Evolutionary conservation across 345 rosid species (phyloP).

Genomic region (Boechera divaricarpa): DNA sequence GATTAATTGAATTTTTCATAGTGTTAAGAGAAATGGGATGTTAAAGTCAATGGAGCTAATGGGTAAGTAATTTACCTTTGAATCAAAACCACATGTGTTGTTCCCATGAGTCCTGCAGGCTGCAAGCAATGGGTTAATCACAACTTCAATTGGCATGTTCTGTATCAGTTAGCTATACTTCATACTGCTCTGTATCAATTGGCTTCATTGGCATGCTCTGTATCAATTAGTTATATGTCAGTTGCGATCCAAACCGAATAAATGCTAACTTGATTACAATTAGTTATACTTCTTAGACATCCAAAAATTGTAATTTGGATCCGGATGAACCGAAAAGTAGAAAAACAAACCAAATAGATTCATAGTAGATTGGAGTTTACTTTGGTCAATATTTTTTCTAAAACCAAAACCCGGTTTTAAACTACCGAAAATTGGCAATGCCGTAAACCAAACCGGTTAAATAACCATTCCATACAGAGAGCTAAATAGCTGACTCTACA

Average conservation of each 20-base stretch:
- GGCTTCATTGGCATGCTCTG: no score
- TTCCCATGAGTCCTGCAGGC: not conserved
- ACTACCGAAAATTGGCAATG: conserved; percentile 7
- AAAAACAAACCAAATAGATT: not conserved
- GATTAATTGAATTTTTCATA: not conserved
- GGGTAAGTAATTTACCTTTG: not conserved
- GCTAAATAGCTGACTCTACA: not conserved
- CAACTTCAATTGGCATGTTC: not conserved
- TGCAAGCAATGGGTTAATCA: not conserved
- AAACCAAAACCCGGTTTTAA: not conserved
- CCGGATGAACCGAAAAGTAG: not conserved
- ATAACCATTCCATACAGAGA: not conserved
- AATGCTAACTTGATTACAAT: not conserved
- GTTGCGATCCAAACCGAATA: not conserved
- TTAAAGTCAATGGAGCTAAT: not conserved
- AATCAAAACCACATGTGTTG: not conserved
- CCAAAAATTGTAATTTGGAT: not conserved
- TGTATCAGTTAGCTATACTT: no score
- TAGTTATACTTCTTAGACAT: not conserved
- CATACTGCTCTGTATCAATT: no score
- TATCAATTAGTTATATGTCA: not conserved
- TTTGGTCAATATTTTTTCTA: not conserved
- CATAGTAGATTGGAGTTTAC: not conserved
- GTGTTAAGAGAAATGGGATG: not conserved
- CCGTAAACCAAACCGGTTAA: conserved; percentile 6